Base-by-base conservation (phyloP, 2,329 filamentous ascomycete species). In the Xylaria sp. region DNA sequence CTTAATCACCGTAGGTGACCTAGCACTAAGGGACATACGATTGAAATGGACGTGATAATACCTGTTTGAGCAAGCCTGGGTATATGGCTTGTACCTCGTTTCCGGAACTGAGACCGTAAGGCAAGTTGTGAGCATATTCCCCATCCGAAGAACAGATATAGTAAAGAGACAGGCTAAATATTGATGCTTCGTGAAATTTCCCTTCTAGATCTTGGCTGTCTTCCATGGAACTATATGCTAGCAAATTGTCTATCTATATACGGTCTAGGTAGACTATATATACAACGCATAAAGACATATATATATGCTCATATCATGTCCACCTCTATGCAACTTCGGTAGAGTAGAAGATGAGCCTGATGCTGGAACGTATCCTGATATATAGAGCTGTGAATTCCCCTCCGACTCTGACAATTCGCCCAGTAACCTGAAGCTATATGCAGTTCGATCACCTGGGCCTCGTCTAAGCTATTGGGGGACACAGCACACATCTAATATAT, bases 161-260 rank as follows among this genome's bases (percentile, higher is more conserved):
- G 11, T 34, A 4, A 34, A 34, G 5, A 11, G 8, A 13, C 16
- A 34, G 5, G 16, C 16, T 13, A 13, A 34, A 34, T 7, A 4
- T 34, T 13, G 11, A 13, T 7, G 9, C 4, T 34, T 34, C 29
- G 16, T 34, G 38, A 24, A 20, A 19, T 21, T 44, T 43, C 39
- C 16, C 43, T 11, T 42, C 39, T 4, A 20, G 17, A 6, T 34
- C 11, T 34, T 34, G 29, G 3, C 11, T 13, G 11, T 34, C 29
- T 34, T 34, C 29, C 29, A 34, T 34, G 21, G 29, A 39, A 41
- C 19, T 21, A 43, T 45, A 57, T 51, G 44, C 50, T 45, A 43
- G 37, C 50, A 44, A 46, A 39, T 42, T 50, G 48, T 48, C 50
- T 57, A 51, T 45, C 29, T 54, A 43, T 40, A 44, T 48, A 22